These are phyloP conservation scores for Chloranthus sessilifolius DNA, from an alignment of 164 flowering plant genomes.

Conservation along the genomic window DNA sequence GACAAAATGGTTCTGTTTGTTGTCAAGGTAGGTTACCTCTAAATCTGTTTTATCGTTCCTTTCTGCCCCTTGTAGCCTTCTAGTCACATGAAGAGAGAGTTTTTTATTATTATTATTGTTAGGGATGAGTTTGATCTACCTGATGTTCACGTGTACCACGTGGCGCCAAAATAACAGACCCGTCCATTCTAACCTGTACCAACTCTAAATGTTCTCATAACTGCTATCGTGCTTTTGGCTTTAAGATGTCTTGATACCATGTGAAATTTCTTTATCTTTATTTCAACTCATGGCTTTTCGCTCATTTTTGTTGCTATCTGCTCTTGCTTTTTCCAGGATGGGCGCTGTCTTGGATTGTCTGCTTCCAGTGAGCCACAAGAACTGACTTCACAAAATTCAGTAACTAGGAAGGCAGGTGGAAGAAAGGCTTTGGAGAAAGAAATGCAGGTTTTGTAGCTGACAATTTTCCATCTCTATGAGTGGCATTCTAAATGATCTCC, in stretches of 20 bases:
- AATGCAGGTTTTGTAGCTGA: constrained; percentile 67
- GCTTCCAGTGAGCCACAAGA: constrained; percentile 42
- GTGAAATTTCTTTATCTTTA: background rate
- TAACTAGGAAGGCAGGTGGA: constrained; percentile 97
- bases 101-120: too few species aligned
- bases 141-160: too few species aligned
- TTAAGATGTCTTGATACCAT: background rate
- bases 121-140: too few species aligned
- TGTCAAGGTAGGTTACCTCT: too few species aligned
- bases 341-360: constrained; percentile 41
- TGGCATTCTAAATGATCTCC: background rate
- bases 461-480: constrained; percentile 2
- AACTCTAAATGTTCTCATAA: too few species aligned
- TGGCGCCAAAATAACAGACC: too few species aligned
- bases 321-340: constrained; percentile 45
- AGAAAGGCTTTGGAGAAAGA: constrained; percentile 77
- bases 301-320: background rate
- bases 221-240: background rate
- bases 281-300: background rate
- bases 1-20: too few species aligned
- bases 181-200: too few species aligned
- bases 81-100: too few species aligned
- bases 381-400: constrained; percentile 45
- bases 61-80: too few species aligned
- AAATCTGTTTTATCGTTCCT: too few species aligned